Evolutionary conservation across 208 protist genomes (phyloP).

Genomic region (Leishmania major): DNA sequence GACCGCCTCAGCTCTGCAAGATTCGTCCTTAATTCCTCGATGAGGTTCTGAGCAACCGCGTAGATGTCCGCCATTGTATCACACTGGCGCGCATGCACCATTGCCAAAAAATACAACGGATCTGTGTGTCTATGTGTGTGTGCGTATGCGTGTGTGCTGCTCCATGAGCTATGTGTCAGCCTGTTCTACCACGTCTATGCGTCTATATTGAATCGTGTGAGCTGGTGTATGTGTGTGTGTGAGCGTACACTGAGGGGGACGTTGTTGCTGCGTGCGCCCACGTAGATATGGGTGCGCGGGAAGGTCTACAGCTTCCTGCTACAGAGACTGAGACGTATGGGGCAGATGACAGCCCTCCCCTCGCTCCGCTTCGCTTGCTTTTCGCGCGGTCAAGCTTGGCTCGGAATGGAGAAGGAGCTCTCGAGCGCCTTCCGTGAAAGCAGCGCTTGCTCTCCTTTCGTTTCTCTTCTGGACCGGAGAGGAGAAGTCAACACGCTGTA

Average conservation of each 20-base stretch:
- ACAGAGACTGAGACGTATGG: not conserved
- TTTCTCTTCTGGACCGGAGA: not conserved
- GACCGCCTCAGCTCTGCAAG: slow-evolving; percentile 8
- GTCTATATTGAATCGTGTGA: not conserved
- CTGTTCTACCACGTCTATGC: not conserved
- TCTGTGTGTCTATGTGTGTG: not conserved
- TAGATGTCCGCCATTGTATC: slow-evolving; percentile 5
- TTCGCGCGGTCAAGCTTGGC: not conserved
- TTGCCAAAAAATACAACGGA: not conserved
- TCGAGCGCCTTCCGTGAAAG: not conserved
- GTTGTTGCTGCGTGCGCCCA: not conserved
- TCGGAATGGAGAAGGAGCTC: not conserved
- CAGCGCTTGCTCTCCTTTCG: too few relatives aligned
- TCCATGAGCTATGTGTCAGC: not conserved
- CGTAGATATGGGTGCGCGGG: not conserved
- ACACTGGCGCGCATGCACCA: not conserved
- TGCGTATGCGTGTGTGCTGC: not conserved
- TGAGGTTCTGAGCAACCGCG: slow-evolving; percentile 7
- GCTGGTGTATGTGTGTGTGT: not conserved
- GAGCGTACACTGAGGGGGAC: not conserved
- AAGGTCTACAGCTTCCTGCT: not conserved
- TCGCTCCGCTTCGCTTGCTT: not conserved
- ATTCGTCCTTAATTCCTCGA: slow-evolving; percentile 7
- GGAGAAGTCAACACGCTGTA: not conserved
- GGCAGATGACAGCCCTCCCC: not conserved